Evolutionary conservation across 305 asterid genomes (phyloP), one percentile per base, ranked within the genome.

Genomic region (Andrographis paniculata): DNA sequence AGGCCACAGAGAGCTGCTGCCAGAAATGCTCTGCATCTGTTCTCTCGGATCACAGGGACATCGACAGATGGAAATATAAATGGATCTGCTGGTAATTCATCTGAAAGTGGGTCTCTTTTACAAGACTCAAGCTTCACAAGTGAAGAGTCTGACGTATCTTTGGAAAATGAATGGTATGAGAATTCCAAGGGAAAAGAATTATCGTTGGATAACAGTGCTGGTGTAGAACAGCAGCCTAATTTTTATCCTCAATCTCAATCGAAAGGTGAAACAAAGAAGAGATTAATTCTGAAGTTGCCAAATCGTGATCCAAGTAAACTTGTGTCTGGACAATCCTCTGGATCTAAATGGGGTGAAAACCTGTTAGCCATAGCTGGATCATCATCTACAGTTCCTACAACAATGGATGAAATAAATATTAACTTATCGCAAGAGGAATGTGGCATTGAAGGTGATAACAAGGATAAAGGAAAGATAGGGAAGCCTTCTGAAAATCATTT

Each of bases 1-100:
- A 78, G 99, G 60, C 99, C 99, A 66, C 89, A 56, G 74, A 77
- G 99, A 69, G 97, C 92, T 64, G 99, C 99, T 60, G 99, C 99
- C 14, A 78, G 91, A 68, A 87, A 92, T 64, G 99, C 99, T 24
- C 95, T 84, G 69, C 78, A 82, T 73, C 65, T 87, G 48, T 84
- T 92, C 72, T 87, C 99, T 30, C 82, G 77, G 59, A 87, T 84
- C 57, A 84, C 87, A 1, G 99, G 95, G 56, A 80, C 88, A 57
- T 77, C 93, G 18, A 59, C 74, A 23, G 87, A 87, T 64, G 82
- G 67, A 68, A 95, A 75, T 43, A 62, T 71, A 20, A 66, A 79
- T 38, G 70, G 66, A 64, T 69, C 79, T 1, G 84, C 63, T 55
- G 77, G 61, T 14, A 74, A 73, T 63, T 74, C 85, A 49, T 82